Conservation (phyloP, 2,329 filamentous ascomycete genomes). For the Metarhizium guizhouense region DNA sequence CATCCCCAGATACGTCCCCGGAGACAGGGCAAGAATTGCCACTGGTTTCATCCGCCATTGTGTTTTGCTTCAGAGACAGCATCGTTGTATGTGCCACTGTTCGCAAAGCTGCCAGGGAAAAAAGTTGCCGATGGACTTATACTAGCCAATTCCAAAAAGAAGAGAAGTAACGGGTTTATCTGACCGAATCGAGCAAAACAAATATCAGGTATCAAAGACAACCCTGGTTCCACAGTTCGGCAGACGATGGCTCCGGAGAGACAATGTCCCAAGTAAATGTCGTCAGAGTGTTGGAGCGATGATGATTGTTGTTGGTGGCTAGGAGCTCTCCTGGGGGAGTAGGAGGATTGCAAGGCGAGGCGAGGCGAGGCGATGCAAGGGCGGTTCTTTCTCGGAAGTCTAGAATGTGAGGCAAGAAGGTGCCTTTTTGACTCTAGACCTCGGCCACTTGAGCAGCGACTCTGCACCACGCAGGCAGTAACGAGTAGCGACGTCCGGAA, state of each 20-base stretch:
- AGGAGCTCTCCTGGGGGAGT: too few relatives aligned
- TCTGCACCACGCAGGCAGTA: neutral
- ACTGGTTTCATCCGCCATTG: conserved; percentile 2
- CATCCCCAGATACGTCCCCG: neutral
- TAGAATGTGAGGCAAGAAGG: neutral
- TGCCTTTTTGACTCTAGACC: neutral
- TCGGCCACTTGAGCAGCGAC: neutral
- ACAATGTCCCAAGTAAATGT: neutral
- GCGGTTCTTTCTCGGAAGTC: neutral
- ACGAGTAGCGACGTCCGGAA: neutral
- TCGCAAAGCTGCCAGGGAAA: neutral
- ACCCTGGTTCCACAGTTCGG: neutral
- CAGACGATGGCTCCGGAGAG: neutral
- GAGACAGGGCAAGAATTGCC: neutral
- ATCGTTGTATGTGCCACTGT: neutral
- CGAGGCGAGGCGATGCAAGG: neutral
- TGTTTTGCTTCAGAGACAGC: neutral
- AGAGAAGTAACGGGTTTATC: neutral
- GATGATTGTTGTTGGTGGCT: too few relatives aligned
- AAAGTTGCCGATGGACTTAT: neutral
- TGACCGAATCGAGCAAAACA: neutral
- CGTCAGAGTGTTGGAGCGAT: neutral
- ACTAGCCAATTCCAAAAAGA: neutral
- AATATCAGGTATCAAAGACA: neutral
- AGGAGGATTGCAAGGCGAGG: too few relatives aligned